Evolutionary conservation across 257 asterid genomes (phyloP).

Genomic region (Solanum sparsipilum): DNA sequence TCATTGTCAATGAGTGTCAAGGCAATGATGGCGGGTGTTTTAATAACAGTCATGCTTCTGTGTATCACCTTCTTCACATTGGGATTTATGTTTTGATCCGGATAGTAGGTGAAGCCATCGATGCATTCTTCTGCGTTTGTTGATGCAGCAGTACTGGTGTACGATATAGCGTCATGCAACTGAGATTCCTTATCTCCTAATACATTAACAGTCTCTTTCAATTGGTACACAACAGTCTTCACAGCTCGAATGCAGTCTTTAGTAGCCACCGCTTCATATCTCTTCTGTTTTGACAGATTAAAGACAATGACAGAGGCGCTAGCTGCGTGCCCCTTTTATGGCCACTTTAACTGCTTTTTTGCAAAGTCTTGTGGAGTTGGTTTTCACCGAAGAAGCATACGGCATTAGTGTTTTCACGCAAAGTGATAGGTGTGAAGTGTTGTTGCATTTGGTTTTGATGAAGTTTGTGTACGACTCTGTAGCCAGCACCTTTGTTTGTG

Average conservation of each 20-base stretch:
- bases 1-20: slow-evolving; percentile 25
- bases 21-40: slow-evolving; percentile 32
- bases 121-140: not conserved
- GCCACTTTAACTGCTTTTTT: slow-evolving; percentile 35
- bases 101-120: not conserved
- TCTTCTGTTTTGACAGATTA: slow-evolving; percentile 13
- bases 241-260: slow-evolving; percentile 42
- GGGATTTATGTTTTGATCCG: not conserved
- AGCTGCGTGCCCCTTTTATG: slow-evolving; percentile 15
- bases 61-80: slow-evolving; percentile 21
- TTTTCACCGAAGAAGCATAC: slow-evolving; percentile 30
- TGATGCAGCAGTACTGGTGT: not conserved
- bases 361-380: slow-evolving; percentile 35
- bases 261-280: slow-evolving; percentile 10
- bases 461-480: slow-evolving; percentile 11
- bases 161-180: not conserved
- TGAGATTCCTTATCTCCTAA: slow-evolving; percentile 29
- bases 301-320: slow-evolving; percentile 21
- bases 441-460: slow-evolving; percentile 33
- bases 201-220: slow-evolving; percentile 32
- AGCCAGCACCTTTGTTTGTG: not conserved
- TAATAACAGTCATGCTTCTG: slow-evolving; percentile 11
- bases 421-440: slow-evolving; percentile 34
- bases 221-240: slow-evolving; percentile 33
- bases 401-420: slow-evolving; percentile 43